phyloP scores from a whole-genome alignment of 768 basidiomycete species.

The Rhizopogon vesiculosus region DNA sequence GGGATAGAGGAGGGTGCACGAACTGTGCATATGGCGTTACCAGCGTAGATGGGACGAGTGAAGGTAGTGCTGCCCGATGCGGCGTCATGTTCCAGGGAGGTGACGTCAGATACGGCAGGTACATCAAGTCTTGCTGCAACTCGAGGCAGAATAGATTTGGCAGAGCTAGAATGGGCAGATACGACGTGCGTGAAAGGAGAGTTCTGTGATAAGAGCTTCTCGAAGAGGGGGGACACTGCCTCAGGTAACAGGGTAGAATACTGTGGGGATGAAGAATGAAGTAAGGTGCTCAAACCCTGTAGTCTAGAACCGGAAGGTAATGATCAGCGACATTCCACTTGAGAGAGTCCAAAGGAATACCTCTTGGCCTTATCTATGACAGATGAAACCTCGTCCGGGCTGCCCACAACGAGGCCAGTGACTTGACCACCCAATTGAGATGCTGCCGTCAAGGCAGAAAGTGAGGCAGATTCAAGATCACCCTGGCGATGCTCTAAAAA shows the following conservation, averaged over 20 bases:
- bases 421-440: slow-evolving; percentile 68
- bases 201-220: slow-evolving; percentile 60
- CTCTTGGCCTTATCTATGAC: slow-evolving; percentile 78
- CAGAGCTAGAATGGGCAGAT: slow-evolving; percentile 86
- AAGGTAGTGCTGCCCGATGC: slow-evolving; percentile 77
- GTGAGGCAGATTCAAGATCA: slow-evolving; percentile 72
- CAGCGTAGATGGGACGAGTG: slow-evolving; percentile 94
- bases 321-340: not conserved
- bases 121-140: slow-evolving; percentile 86
- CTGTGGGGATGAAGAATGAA: slow-evolving; percentile 66
- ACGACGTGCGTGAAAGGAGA: slow-evolving; percentile 85
- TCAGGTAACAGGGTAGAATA: slow-evolving; percentile 46
- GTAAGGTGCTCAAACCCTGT: slow-evolving; percentile 59
- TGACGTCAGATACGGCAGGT: slow-evolving; percentile 75
- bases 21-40: slow-evolving; percentile 94
- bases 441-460: slow-evolving; percentile 92
- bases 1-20: slow-evolving; percentile 70
- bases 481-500: slow-evolving; percentile 82
- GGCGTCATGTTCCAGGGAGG: slow-evolving; percentile 63
- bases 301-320: slow-evolving; percentile 38
- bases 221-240: slow-evolving; percentile 70
- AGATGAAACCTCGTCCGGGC: slow-evolving; percentile 56
- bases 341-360: slow-evolving; percentile 33
- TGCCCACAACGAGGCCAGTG: slow-evolving; percentile 66
- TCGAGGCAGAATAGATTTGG: slow-evolving; percentile 91